Percentiles rank a stretch among this genome's conserved stretches.
These are phyloP conservation scores for Beauveria varroae DNA, from an alignment of 2,329 filamentous ascomycete species.

Conservation along the genomic window DNA sequence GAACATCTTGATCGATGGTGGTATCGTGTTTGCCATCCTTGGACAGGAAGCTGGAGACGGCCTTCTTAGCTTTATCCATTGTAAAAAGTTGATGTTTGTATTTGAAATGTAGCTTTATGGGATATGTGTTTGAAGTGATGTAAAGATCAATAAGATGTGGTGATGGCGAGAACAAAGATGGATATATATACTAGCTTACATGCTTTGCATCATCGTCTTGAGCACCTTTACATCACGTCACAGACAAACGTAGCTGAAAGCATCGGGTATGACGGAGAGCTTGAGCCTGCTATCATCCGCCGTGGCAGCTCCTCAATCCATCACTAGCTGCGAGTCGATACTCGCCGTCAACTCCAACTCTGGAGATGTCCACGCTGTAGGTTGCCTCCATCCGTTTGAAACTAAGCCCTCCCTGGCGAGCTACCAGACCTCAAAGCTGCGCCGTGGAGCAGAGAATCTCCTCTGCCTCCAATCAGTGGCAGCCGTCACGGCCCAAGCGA, in stretches of 20 bases:
- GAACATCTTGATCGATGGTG: slow-evolving; percentile 59
- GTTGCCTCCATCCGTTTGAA: background rate
- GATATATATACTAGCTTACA: slow-evolving; percentile 2
- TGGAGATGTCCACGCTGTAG: background rate
- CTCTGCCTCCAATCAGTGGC: background rate
- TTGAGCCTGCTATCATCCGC: background rate
- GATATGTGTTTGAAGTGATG: background rate
- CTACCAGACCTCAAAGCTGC: background rate
- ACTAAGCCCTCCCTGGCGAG: background rate
- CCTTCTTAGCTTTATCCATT: slow-evolving; percentile 60
- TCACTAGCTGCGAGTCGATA: background rate
- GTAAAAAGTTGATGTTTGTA: slow-evolving; percentile 16
- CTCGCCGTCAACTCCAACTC: background rate
- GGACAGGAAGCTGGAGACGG: slow-evolving; percentile 52
- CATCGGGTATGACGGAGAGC: background rate
- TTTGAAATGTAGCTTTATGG: background rate
- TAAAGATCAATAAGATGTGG: background rate
- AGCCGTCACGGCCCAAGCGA: background rate
- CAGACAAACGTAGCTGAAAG: slow-evolving; percentile 1
- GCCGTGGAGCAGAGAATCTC: background rate
- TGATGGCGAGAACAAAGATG: background rate
- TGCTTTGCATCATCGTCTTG: slow-evolving; percentile 1
- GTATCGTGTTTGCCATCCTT: slow-evolving; percentile 60
- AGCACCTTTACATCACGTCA: slow-evolving; percentile 4
- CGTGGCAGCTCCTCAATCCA: background rate